Conservation (phyloP, 352 stramenopile genomes). For the Pythium graminicola region DNA sequence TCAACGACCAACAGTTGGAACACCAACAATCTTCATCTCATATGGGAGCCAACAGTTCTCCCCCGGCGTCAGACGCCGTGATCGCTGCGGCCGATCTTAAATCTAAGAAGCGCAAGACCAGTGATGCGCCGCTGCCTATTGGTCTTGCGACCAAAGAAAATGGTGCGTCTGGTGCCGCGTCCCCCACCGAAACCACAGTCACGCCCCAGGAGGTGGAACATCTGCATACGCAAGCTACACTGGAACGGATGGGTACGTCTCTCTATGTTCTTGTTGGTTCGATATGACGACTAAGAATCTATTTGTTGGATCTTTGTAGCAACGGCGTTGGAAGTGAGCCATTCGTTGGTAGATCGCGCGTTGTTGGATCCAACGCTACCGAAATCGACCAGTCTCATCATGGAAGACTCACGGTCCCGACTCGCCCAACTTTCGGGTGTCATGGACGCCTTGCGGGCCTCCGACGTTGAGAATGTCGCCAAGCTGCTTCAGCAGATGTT, state of each 20-base stretch:
- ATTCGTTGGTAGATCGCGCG: slow-evolving; percentile 49
- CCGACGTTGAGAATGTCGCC: slow-evolving; percentile 33
- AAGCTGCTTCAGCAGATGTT: slow-evolving; percentile 36
- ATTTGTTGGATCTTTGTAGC: slow-evolving; percentile 21
- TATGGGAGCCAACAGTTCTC: slow-evolving; percentile 27
- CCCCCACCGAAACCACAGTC: background rate
- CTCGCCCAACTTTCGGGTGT: slow-evolving; percentile 29
- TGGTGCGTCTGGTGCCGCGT: background rate
- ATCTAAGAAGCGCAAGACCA: slow-evolving; percentile 60
- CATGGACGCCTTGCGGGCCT: slow-evolving; percentile 17
- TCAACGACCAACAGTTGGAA: slow-evolving; percentile 19
- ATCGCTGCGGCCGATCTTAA: slow-evolving; percentile 11
- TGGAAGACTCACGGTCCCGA: slow-evolving; percentile 36
- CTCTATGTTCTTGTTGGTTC: background rate
- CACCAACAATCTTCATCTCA: background rate
- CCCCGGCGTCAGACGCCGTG: slow-evolving; percentile 18
- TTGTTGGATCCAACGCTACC: slow-evolving; percentile 43
- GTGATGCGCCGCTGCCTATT: slow-evolving; percentile 21
- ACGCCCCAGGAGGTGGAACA: slow-evolving; percentile 6
- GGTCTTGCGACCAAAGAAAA: slow-evolving; percentile 1
- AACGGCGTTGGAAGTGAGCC: slow-evolving; percentile 45
- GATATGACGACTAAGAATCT: slow-evolving; percentile 1
- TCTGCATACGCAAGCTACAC: slow-evolving; percentile 17
- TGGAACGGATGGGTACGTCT: slow-evolving; percentile 42
- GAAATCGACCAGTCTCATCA: slow-evolving; percentile 43